phyloP scores from a whole-genome alignment of 148 eudicot genomes.

The Gaultheria prostrata region DNA sequence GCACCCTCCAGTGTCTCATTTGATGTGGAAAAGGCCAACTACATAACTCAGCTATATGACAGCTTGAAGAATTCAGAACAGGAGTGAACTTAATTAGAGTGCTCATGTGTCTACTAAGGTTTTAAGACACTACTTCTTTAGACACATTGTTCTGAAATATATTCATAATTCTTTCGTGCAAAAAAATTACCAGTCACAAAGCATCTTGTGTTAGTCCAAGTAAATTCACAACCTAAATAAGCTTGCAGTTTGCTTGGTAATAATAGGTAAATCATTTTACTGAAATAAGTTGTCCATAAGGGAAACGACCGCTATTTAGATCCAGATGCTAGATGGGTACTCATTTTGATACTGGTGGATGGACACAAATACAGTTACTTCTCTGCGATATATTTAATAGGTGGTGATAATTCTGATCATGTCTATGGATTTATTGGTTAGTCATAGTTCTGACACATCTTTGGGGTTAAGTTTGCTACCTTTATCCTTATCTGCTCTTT shows the following conservation, averaged over 20 bases:
- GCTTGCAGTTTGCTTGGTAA: neutral
- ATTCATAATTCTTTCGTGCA: neutral
- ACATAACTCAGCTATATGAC: neutral
- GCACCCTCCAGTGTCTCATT: neutral
- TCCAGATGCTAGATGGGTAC: neutral
- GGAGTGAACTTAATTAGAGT: neutral
- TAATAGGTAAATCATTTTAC: neutral
- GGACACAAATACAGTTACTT: neutral
- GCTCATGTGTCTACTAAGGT: neutral
- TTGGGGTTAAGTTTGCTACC: neutral
- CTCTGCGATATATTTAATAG: neutral
- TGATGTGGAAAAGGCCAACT: slow-evolving; percentile 1
- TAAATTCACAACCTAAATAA: neutral
- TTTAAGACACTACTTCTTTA: neutral
- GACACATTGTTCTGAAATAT: neutral
- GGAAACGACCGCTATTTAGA: neutral
- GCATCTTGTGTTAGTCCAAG: neutral
- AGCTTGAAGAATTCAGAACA: neutral
- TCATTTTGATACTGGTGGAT: neutral
- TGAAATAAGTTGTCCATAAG: neutral
- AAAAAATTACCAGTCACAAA: neutral
- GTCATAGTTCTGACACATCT: neutral
- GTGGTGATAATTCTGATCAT: neutral
- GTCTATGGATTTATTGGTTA: neutral
- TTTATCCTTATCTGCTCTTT: slow-evolving; percentile 29